Percentiles rank a stretch among this genome's conserved stretches.
Conservation (phyloP, 129 eudicot genomes). For the Flaveria robusta region DNA sequence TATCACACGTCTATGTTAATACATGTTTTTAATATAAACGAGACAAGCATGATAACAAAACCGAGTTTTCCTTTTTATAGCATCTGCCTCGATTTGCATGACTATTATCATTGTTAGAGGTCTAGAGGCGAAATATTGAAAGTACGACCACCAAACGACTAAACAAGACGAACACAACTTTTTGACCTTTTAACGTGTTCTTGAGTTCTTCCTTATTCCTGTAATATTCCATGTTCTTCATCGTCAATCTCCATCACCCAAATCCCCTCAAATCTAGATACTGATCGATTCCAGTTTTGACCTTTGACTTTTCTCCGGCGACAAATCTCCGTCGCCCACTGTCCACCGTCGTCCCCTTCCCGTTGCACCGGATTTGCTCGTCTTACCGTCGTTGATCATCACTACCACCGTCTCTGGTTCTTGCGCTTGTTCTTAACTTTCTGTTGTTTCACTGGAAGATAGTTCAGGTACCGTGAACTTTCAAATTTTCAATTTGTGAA, state of each 20-base stretch:
- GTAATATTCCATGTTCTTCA: constrained; percentile 22
- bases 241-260: constrained; percentile 8
- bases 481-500: not conserved
- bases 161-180: not conserved
- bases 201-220: constrained; percentile 21
- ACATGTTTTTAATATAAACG: no score
- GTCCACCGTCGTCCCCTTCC: constrained; percentile 22
- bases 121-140: not conserved
- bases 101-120: not conserved
- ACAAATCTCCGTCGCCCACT: not conserved
- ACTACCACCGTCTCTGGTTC: constrained; percentile 5
- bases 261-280: constrained; percentile 21
- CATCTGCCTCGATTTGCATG: no score
- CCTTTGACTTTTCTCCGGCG: not conserved
- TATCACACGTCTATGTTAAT: no score
- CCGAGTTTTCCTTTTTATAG: no score
- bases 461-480: constrained; percentile 28
- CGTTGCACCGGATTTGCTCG: constrained; percentile 6
- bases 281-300: not conserved
- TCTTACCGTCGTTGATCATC: constrained; percentile 21
- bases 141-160: not conserved
- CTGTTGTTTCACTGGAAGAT: constrained; percentile 10
- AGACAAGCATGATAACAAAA: no score
- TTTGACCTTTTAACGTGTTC: constrained; percentile 29
- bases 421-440: constrained; percentile 4